phyloP scores from a whole-genome alignment of 805 yeast genomes.

The Pichia sporocuriosa region DNA sequence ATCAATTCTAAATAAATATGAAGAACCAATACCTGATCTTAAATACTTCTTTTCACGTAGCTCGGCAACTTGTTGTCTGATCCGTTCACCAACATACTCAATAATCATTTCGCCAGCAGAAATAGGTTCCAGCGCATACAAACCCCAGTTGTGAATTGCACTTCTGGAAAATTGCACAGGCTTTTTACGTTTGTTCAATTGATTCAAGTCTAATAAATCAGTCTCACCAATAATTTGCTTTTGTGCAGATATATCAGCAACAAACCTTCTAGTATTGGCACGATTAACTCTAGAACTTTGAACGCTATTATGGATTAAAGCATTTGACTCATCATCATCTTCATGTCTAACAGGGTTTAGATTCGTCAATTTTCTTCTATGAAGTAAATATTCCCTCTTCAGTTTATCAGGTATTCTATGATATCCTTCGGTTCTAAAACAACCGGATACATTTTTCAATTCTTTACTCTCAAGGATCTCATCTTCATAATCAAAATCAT shows the following conservation, averaged over 20 bases:
- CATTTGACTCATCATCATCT: slow-evolving; percentile 37
- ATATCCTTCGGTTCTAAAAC: slow-evolving; percentile 70
- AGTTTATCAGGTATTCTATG: slow-evolving; percentile 63
- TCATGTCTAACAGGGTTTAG: slow-evolving; percentile 62
- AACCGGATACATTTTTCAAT: slow-evolving; percentile 44
- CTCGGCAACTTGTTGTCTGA: slow-evolving; percentile 91
- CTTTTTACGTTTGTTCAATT: slow-evolving; percentile 81
- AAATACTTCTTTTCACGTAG: slow-evolving; percentile 80
- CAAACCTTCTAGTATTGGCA: slow-evolving; percentile 80
- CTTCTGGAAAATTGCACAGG: slow-evolving; percentile 96
- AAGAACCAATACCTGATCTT: slow-evolving; percentile 90
- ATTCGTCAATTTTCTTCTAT: slow-evolving; percentile 59
- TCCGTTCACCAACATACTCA: slow-evolving; percentile 94
- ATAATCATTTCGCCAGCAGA: slow-evolving; percentile 96
- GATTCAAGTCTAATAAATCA: slow-evolving; percentile 76
- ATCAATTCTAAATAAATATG: slow-evolving; percentile 86
- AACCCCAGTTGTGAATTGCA: slow-evolving; percentile 97
- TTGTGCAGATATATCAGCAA: slow-evolving; percentile 81
- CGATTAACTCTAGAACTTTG: slow-evolving; percentile 81
- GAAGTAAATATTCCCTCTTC: slow-evolving; percentile 75
- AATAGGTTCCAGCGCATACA: slow-evolving; percentile 91
- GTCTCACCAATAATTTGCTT: slow-evolving; percentile 74
- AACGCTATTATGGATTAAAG: slow-evolving; percentile 28
- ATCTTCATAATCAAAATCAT: slow-evolving; percentile 24
- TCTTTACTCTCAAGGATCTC: slow-evolving; percentile 19